Evolutionary conservation across 805 yeast species (phyloP), one percentile per base, ranked within the genome.

Genomic region (Sporopachydermia quercuum): DNA sequence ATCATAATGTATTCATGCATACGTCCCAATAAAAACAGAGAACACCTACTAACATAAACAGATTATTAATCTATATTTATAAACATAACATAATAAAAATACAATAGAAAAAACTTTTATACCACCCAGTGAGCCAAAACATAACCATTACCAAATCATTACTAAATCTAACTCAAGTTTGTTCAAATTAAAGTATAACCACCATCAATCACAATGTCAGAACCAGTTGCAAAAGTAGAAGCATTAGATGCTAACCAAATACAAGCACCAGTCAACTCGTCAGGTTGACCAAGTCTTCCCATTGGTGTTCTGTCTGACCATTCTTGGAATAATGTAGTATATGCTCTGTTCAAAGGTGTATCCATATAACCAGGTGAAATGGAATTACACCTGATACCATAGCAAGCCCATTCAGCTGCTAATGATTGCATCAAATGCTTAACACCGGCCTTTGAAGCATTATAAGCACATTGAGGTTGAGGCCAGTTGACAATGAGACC

Each of bases 321-420:
- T 58, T 74, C 74, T 38, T 50, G 45, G 52, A 63, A 63, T 43
- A 62, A 49, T 19, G 74, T 67, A 38, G 68, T 55, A 49, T 71
- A 77, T 45, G 77, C 65, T 48, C 73, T 68, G 55, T 78, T 76
- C 57, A 76, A 69, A 18, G 81, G 79, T 18, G 82, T 76, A 54
- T 74, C 76, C 59, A 76, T 76, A 63, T 76, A 76, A 19, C 82
- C 83, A 15, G 83, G 82, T 27, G 76, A 68, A 54, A 76, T 68
- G 39, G 79, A 67, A 67, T 76, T 76, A 50, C 76, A 78, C 49
- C 82, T 66, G 51, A 74, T 75, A 55, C 68, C 68, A 63, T 70
- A 70, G 43, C 71, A 72, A 39, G 83, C 82, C 83, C 83, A 76
- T 58, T 76, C 83, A 44, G 78, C 75, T 19, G 82, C 80, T 48